These are phyloP conservation scores for Yamadazyma spencermartinsiae DNA, from an alignment of 1,139 yeast genomes.

Conservation along the genomic window DNA sequence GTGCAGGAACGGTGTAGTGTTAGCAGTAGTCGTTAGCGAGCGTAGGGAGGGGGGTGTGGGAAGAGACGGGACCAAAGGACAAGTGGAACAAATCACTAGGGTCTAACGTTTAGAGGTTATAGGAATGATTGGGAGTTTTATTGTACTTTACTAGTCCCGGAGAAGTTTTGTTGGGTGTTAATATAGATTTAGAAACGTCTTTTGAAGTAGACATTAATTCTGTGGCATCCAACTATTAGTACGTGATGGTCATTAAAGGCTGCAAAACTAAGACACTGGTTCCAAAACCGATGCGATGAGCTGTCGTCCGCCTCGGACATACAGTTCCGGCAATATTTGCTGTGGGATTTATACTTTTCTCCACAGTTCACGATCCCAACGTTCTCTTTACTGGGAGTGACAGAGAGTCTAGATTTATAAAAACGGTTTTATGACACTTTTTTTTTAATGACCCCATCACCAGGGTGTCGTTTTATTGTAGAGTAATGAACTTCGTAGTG, in stretches of 20 bases:
- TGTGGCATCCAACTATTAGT: too few species aligned
- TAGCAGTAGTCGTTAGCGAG: constrained; percentile 1
- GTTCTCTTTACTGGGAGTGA: not conserved
- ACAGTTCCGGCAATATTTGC: not conserved
- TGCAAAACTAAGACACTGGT: not conserved
- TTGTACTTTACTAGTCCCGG: too few species aligned
- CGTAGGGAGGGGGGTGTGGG: not conserved
- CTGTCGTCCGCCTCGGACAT: not conserved
- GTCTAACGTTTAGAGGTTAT: not conserved
- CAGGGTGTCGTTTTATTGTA: too few species aligned
- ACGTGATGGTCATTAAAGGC: not conserved
- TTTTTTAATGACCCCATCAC: not conserved
- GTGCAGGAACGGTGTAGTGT: not conserved
- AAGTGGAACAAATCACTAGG: too few species aligned
- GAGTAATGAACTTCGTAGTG: too few species aligned
- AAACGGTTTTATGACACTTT: not conserved
- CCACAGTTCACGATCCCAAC: not conserved
- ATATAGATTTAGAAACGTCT: too few species aligned
- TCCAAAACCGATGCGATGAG: not conserved
- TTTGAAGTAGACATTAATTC: too few species aligned
- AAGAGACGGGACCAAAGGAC: not conserved
- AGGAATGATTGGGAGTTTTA: too few species aligned
- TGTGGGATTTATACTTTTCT: too few species aligned
- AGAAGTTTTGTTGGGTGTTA: too few species aligned
- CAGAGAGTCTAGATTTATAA: not conserved